A percentile compares a stretch with the other conserved stretches of the same genome.
Conservation (phyloP, 129 eudicot species). For the Tanacetum coccineum region DNA sequence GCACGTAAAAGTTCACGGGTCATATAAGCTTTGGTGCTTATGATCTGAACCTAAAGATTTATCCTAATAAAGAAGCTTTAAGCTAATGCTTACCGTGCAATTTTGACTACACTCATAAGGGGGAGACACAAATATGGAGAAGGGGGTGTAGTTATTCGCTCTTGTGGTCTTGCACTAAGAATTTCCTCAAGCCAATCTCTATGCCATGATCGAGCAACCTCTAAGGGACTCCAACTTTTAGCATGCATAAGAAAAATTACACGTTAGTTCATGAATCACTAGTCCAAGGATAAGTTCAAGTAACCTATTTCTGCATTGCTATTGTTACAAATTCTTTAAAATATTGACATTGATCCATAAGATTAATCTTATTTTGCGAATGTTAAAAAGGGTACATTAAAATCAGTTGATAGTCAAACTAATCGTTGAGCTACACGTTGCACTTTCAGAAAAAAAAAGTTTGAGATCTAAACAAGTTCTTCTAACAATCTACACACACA, state of each 20-base stretch:
- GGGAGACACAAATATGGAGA: slow-evolving; percentile 93
- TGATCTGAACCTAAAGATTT: background rate
- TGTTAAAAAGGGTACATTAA: background rate
- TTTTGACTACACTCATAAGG: slow-evolving; percentile 74
- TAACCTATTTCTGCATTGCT: background rate
- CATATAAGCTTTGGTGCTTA: slow-evolving; percentile 7
- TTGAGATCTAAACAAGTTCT: background rate
- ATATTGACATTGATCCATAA: background rate
- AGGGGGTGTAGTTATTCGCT: slow-evolving; percentile 38
- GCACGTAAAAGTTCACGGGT: background rate
- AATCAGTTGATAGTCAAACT: background rate
- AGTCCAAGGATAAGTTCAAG: background rate
- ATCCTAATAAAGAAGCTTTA: background rate
- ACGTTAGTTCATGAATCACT: slow-evolving; percentile 17
- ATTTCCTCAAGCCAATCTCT: slow-evolving; percentile 75
- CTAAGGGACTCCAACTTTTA: slow-evolving; percentile 79
- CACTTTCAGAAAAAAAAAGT: too few species aligned
- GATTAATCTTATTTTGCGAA: background rate
- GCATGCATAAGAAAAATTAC: background rate
- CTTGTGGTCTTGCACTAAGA: slow-evolving; percentile 42
- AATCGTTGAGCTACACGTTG: too few species aligned
- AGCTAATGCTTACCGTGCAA: slow-evolving; percentile 58
- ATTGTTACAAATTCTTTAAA: background rate
- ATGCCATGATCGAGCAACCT: slow-evolving; percentile 92
- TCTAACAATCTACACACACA: background rate